phyloP scores from a whole-genome alignment of 164 flowering plant genomes.

The Tinospora cordifolia region DNA sequence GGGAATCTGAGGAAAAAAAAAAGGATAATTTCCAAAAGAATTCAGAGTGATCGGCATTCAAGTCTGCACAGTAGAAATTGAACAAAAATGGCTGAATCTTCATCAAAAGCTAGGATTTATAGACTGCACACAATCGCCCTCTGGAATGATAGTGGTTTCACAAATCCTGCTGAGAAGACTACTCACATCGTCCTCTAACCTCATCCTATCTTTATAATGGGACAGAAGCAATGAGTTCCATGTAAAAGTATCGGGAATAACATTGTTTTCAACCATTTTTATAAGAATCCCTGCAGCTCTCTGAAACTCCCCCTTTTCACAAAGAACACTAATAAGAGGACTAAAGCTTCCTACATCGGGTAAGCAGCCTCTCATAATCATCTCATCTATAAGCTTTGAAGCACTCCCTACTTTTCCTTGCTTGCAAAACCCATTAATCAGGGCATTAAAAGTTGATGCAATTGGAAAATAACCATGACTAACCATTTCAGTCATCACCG shows the following conservation, averaged over 20 bases:
- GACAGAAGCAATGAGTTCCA: constrained; percentile 51
- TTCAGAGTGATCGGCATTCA: no score
- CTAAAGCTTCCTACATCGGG: constrained; percentile 45
- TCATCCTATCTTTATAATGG: constrained; percentile 22
- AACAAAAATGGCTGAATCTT: no score
- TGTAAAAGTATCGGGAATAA: constrained; percentile 39
- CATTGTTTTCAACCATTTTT: constrained; percentile 50
- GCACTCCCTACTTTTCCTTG: constrained; percentile 48
- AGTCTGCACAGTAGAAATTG: no score
- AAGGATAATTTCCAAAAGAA: no score
- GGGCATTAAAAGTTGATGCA: constrained; percentile 47
- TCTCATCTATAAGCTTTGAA: constrained; percentile 51
- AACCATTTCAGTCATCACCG: constrained; percentile 63
- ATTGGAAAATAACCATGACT: constrained; percentile 39
- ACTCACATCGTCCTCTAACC: constrained; percentile 18
- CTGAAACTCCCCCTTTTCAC: constrained; percentile 36
- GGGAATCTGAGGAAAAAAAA: no score
- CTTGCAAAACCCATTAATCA: constrained; percentile 52
- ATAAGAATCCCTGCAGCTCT: constrained; percentile 31
- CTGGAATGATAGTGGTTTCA: not conserved
- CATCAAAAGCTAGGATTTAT: no score
- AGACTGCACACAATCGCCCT: not conserved
- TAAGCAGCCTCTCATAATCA: constrained; percentile 43
- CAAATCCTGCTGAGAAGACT: not conserved
- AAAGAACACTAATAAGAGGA: constrained; percentile 37